Evolutionary conservation across 1,139 yeast species (phyloP), one percentile per base, ranked within the genome.

Genomic region (Diutina siamensis): DNA sequence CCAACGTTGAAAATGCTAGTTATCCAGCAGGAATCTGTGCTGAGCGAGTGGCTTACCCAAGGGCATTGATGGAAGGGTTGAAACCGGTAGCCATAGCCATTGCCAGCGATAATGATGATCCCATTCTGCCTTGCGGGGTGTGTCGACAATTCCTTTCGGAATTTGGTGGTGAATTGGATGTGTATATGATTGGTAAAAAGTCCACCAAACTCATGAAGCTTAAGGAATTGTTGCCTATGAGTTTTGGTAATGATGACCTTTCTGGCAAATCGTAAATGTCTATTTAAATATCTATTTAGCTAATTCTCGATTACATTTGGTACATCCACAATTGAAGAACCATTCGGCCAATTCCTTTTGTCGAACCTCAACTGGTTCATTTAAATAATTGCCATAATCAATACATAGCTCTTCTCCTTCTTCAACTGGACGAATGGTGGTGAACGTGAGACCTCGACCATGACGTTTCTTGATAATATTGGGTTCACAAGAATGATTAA

Each of bases 21-120:
- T 89, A 84, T 57, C 94, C 92, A 10, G 97, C 83, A 0, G 74
- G 84, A 2, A 79, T 88, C 17, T 92, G 98, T 61, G 98, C 98
- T 1, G 98, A 92, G 59, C 68, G 96, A 47, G 72, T 87, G 1
- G 83, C 97, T 0, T 69, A 86, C 2, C 72, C 78, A 20, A 76
- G 76, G 48, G 89, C 94, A 0, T 72, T 50, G 34, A 67, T 71
- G 56, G 62, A 64, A 49, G 75, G 84, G 38, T 76, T 80, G 59
- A 68, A 64, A 50, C 28, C 40, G 4, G 28, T 21, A 27, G 84
- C 83, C 3, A 72, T 88, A 48, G 96, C 88, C 2, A 80, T 87
- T 22, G 68, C 85, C 3, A 74, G 87, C 31, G 92, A 84, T 55
- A 60, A 75, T 21, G 65, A 64, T 0, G 72, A 71, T 12, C 71